Evolutionary conservation across 495 filamentous ascomycete genomes (phyloP).

Genomic region (Aspergillus haitiensis): DNA sequence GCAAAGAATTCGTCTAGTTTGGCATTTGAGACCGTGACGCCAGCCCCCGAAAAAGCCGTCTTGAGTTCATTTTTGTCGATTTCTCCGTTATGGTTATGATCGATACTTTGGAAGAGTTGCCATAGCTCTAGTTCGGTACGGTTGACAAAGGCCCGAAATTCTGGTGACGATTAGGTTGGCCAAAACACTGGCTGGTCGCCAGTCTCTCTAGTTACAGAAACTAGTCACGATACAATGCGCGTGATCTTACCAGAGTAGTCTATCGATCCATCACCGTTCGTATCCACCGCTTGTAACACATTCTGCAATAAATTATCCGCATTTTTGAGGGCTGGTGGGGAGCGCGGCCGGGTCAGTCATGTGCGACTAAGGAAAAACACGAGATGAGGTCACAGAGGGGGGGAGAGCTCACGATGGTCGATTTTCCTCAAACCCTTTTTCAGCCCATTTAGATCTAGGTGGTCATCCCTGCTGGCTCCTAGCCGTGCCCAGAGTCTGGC

Average conservation of each 20-base stretch:
- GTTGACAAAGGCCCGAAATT: constrained; percentile 86
- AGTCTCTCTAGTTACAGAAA: constrained; percentile 12
- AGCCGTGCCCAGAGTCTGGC: constrained; percentile 77
- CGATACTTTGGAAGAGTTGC: constrained; percentile 81
- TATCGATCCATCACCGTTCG: constrained; percentile 82
- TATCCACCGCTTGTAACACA: constrained; percentile 79
- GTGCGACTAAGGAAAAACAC: constrained; percentile 25
- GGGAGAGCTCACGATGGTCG: constrained; percentile 76
- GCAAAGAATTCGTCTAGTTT: constrained; percentile 83
- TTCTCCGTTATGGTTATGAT: constrained; percentile 82
- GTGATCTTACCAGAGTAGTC: constrained; percentile 74
- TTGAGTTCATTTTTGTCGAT: constrained; percentile 82
- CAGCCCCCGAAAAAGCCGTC: constrained; percentile 72
- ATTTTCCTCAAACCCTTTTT: constrained; percentile 83
- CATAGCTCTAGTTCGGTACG: constrained; percentile 80
- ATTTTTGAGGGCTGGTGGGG: constrained; percentile 77
- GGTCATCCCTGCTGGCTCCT: constrained; percentile 71
- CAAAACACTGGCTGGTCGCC: constrained; percentile 21
- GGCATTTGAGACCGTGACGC: constrained; percentile 72
- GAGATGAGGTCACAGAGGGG: constrained; percentile 24
- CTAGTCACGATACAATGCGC: constrained; percentile 21
- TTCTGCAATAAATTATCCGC: constrained; percentile 81
- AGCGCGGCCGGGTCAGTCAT: constrained; percentile 32
- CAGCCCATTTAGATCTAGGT: constrained; percentile 78
- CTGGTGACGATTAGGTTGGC: constrained; percentile 48